These are phyloP conservation scores for Arthrobotrys megalospora DNA, from an alignment of 2,329 filamentous ascomycete genomes.

Conservation along the genomic window DNA sequence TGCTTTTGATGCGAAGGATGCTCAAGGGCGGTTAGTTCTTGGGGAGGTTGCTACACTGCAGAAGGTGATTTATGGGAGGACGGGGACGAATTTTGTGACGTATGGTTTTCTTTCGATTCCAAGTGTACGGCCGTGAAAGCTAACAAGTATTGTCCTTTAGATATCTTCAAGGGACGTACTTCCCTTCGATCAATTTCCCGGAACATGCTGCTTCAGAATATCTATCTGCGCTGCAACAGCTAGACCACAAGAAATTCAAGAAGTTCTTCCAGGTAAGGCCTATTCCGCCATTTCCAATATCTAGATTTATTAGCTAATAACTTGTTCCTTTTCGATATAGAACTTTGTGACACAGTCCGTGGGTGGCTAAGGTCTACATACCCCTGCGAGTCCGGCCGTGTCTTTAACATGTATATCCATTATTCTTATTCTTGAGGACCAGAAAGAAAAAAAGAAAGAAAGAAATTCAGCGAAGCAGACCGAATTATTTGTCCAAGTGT, in stretches of 20 bases:
- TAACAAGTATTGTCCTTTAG: constrained; percentile 27
- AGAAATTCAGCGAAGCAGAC: constrained; percentile 10
- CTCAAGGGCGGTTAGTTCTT: constrained; percentile 88
- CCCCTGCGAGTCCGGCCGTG: no score
- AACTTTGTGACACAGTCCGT: constrained; percentile 60
- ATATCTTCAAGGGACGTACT: constrained; percentile 63
- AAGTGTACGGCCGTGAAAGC: background rate
- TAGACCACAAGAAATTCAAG: constrained; percentile 63
- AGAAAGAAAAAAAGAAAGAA: background rate
- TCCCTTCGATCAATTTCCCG: constrained; percentile 63
- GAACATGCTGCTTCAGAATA: constrained; percentile 63
- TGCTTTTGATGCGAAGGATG: constrained; percentile 86
- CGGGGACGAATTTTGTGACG: constrained; percentile 81
- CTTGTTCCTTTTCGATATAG: constrained; percentile 17
- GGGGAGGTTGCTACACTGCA: constrained; percentile 89
- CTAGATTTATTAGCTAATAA: background rate
- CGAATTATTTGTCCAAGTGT: constrained; percentile 21
- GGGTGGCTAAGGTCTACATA: constrained; percentile 31
- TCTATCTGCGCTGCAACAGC: constrained; percentile 60
- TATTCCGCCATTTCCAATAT: background rate
- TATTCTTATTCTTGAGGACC: constrained; percentile 13
- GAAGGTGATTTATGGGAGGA: constrained; percentile 91
- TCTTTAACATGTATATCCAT: background rate
- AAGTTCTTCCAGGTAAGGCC: constrained; percentile 63
- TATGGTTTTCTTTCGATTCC: constrained; percentile 22